Base-by-base conservation (phyloP, 2,329 filamentous ascomycete genomes). In the Colletotrichum falcatum region DNA sequence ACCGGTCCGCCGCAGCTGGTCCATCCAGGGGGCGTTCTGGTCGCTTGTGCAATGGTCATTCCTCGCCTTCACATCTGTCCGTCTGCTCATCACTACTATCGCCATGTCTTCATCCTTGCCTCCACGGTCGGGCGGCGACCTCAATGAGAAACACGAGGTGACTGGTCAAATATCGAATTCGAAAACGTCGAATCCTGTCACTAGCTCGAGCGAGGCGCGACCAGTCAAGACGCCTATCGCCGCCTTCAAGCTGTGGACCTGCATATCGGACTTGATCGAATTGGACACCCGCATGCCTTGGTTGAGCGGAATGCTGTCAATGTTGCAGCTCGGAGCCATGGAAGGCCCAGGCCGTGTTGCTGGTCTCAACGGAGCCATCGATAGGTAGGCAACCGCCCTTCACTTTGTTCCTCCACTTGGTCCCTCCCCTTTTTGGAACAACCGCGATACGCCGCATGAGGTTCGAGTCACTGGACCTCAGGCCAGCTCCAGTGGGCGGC, bases 201-300 rank as follows among this genome's bases (percentile, higher is more conserved):
- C 65, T 33, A 69, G 68, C 26, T 59, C 48, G 18, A 73, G 72
- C 48, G 60, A 61, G 30, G 20, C 28, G 18, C 48, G 35, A 11
- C 72, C 74, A 67, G 69, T 73, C 72, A 88, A 86, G 79, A 87
- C 86, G 69, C 92, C 94, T 63, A 87, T 98, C 75, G 83, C 96
- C 71, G 87, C 88, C 74, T 97, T 96, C 86, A 89, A 88, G 76
- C 79, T 94, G 62, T 97, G 93, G 90, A 85, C 90, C 76, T 93
- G 92, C 81, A 80, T 91, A 66, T 90, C 90, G 72, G 90, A 89
- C 79, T 81, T 97, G 73, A 82, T 94, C 75, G 90, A 94, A 84
- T 82, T 97, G 78, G 86, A 91, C 74, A 81, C 84, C 74, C 92
- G 94, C 81, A 97, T 97, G 94, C 95, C 95, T 73, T 98, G 95